Evolutionary conservation across 2,329 filamentous ascomycete species (phyloP).

Genomic region (Polychaeton citri): DNA sequence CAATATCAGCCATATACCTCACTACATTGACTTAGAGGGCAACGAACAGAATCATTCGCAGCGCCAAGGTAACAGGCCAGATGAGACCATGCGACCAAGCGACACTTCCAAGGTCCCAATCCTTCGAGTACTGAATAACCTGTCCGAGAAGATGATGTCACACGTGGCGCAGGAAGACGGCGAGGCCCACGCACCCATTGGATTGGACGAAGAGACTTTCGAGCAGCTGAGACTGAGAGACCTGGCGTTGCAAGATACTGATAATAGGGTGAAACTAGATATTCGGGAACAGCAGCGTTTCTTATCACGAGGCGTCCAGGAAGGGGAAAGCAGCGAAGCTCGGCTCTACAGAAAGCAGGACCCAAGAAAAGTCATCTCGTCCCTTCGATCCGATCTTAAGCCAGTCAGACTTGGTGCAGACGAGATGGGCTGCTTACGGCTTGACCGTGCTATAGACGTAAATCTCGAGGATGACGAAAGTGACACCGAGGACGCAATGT

Average conservation of each 20-base stretch:
- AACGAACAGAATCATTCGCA: slow-evolving; percentile 94
- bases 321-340: slow-evolving; percentile 33
- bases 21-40: slow-evolving; percentile 82
- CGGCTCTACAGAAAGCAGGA: slow-evolving; percentile 55
- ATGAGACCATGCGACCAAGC: slow-evolving; percentile 75
- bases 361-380: slow-evolving; percentile 52
- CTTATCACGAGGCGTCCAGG: slow-evolving; percentile 43
- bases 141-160: slow-evolving; percentile 88
- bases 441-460: slow-evolving; percentile 49
- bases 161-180: slow-evolving; percentile 68
- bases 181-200: slow-evolving; percentile 51
- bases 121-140: slow-evolving; percentile 72
- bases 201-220: slow-evolving; percentile 59
- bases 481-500: slow-evolving; percentile 27
- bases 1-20: slow-evolving; percentile 56
- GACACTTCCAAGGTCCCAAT: slow-evolving; percentile 70
- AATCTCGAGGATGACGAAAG: slow-evolving; percentile 39
- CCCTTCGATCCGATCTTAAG: slow-evolving; percentile 50
- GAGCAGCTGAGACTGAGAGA: slow-evolving; percentile 67
- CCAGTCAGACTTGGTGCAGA: slow-evolving; percentile 24
- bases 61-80: slow-evolving; percentile 71
- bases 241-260: slow-evolving; percentile 58
- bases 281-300: slow-evolving; percentile 79
- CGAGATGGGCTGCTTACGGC: slow-evolving; percentile 22
- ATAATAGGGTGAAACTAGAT: slow-evolving; percentile 69